Conservation (phyloP, 352 stramenopile species). For the Phytophthora macrochlamydospora region DNA sequence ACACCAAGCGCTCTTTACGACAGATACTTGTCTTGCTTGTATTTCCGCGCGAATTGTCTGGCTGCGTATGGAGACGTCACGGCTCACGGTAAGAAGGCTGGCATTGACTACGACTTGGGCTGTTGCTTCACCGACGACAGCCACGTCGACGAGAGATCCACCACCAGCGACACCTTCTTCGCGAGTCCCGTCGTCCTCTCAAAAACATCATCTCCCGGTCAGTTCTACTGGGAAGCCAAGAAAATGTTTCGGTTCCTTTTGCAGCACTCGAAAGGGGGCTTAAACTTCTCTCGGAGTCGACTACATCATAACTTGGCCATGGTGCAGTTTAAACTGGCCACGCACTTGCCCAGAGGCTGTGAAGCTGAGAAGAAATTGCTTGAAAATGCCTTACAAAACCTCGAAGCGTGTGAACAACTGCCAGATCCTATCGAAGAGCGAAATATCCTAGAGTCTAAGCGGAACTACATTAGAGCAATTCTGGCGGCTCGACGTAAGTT, state of each 20-base stretch:
- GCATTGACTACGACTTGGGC: constrained; percentile 58
- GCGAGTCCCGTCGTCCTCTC: constrained; percentile 33
- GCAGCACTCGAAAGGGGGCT: constrained; percentile 15
- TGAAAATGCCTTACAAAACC: constrained; percentile 43
- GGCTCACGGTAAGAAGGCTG: constrained; percentile 40
- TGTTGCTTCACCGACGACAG: constrained; percentile 53
- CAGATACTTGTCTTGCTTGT: constrained; percentile 53
- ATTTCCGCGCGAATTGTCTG: constrained; percentile 59
- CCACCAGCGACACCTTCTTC: constrained; percentile 17
- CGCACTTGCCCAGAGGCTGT: constrained; percentile 52
- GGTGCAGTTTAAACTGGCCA: constrained; percentile 66
- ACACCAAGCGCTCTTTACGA: constrained; percentile 29
- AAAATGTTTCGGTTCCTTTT: constrained; percentile 56
- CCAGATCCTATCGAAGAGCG: constrained; percentile 7
- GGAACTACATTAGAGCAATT: constrained; percentile 54
- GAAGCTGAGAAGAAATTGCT: constrained; percentile 59
- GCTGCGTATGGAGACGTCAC: constrained; percentile 57
- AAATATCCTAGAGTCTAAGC: constrained; percentile 10
- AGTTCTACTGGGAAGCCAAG: constrained; percentile 67
- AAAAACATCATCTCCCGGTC: constrained; percentile 42
- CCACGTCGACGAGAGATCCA: constrained; percentile 16
- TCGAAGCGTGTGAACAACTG: constrained; percentile 26
- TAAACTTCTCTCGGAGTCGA: constrained; percentile 23
- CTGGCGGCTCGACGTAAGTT: constrained; percentile 56
- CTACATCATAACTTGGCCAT: constrained; percentile 44